Evolutionary conservation across 768 basidiomycete species (phyloP).

Genomic region (Mrakia blollopis): DNA sequence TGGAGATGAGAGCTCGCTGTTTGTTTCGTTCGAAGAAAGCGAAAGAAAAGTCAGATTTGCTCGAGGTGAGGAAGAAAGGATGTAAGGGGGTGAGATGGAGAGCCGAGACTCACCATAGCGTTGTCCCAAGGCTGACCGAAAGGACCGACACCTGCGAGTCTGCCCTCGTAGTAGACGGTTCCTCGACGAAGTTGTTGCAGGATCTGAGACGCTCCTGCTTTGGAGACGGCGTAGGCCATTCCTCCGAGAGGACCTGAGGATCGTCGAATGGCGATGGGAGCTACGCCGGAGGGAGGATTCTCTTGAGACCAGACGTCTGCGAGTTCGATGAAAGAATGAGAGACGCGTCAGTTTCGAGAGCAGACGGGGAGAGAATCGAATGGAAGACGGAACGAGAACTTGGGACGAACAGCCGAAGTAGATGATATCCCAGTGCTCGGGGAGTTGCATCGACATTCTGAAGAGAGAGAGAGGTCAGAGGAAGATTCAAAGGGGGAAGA

Average conservation of each 20-base stretch:
- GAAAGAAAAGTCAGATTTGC: not conserved
- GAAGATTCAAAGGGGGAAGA: not conserved
- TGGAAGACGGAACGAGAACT: not conserved
- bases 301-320: conserved; percentile 10
- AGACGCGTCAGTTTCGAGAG: not conserved
- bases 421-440: not conserved
- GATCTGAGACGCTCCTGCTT: not conserved
- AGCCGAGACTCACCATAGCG: not conserved
- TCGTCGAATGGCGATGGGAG: not conserved
- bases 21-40: no score
- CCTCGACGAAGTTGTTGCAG: not conserved
- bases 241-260: not conserved
- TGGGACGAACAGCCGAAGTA: not conserved
- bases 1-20: conserved; percentile 8
- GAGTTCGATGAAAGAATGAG: not conserved
- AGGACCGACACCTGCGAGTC: not conserved
- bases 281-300: not conserved
- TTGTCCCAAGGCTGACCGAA: conserved; percentile 12
- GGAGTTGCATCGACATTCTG: conserved; percentile 10
- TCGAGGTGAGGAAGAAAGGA: not conserved
- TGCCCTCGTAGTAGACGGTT: not conserved
- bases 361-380: not conserved
- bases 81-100: not conserved
- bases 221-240: conserved; percentile 17
- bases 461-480: not conserved